Evolutionary conservation across 805 yeast species (phyloP).

Genomic region (Priceomyces carsonii): DNA sequence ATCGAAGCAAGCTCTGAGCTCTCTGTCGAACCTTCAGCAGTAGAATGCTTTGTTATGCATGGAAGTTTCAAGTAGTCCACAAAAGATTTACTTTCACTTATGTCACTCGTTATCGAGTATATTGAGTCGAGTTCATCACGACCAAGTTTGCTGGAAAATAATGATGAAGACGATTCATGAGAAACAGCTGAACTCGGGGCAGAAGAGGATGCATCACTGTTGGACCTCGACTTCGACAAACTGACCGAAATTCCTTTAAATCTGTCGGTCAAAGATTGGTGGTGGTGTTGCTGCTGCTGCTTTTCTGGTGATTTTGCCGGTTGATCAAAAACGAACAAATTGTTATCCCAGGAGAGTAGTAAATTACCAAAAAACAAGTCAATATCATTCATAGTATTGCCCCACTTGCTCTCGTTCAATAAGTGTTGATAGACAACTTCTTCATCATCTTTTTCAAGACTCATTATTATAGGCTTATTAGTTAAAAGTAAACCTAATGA

Average conservation of each 20-base stretch:
- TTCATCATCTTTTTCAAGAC: slow-evolving; percentile 34
- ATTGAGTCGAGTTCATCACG: slow-evolving; percentile 25
- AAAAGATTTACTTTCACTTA: slow-evolving; percentile 14
- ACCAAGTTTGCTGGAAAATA: slow-evolving; percentile 11
- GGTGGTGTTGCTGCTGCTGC: too few species aligned
- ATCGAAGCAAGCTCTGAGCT: slow-evolving; percentile 27
- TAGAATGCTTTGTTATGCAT: slow-evolving; percentile 1
- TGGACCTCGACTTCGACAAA: slow-evolving; percentile 13
- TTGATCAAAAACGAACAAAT: slow-evolving; percentile 18
- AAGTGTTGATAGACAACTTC: slow-evolving; percentile 46
- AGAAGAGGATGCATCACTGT: slow-evolving; percentile 9
- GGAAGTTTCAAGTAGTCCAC: slow-evolving; percentile 24
- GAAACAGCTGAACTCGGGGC: slow-evolving; percentile 7
- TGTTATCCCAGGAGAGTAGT: slow-evolving; percentile 36
- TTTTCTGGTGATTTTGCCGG: not conserved
- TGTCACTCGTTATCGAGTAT: slow-evolving; percentile 24
- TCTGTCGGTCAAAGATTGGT: slow-evolving; percentile 28
- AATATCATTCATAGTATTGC: slow-evolving; percentile 35
- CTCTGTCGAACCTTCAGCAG: not conserved
- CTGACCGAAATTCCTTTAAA: slow-evolving; percentile 28
- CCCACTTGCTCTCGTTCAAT: slow-evolving; percentile 46
- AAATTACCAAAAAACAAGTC: slow-evolving; percentile 41
- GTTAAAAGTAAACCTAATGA: slow-evolving; percentile 52
- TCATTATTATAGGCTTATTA: slow-evolving; percentile 47
- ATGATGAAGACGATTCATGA: slow-evolving; percentile 13